These are phyloP conservation scores for Phytophthora pini DNA, from an alignment of 352 stramenopile species.

Conservation along the genomic window DNA sequence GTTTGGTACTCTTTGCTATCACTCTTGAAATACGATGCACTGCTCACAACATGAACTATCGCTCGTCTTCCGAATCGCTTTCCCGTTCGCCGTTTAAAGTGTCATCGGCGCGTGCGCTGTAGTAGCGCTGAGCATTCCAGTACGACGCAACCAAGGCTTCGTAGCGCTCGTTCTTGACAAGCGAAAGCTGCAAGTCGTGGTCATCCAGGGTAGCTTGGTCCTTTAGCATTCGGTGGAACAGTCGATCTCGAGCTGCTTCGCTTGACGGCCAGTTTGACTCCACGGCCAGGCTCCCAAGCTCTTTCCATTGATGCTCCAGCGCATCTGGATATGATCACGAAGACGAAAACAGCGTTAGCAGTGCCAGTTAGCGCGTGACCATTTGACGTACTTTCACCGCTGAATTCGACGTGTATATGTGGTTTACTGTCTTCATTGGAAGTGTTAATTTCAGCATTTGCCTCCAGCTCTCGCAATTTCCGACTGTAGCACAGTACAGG, in stretches of 20 bases:
- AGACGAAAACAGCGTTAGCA: not conserved
- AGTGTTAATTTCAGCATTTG: slow-evolving; percentile 14
- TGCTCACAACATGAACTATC: slow-evolving; percentile 15
- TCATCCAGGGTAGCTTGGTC: slow-evolving; percentile 55
- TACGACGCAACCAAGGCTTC: slow-evolving; percentile 57
- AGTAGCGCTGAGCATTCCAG: slow-evolving; percentile 45
- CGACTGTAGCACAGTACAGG: slow-evolving; percentile 11
- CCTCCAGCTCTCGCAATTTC: slow-evolving; percentile 29
- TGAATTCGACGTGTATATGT: slow-evolving; percentile 71
- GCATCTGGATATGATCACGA: slow-evolving; percentile 40
- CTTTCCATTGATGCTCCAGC: slow-evolving; percentile 66
- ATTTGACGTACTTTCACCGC: slow-evolving; percentile 60
- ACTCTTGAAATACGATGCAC: too few species aligned
- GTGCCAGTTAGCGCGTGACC: not conserved
- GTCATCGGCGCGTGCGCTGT: slow-evolving; percentile 23
- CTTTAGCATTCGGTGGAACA: slow-evolving; percentile 82
- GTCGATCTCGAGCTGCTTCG: slow-evolving; percentile 46
- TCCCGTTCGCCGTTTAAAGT: not conserved
- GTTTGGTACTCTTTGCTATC: too few species aligned
- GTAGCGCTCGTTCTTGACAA: slow-evolving; percentile 58
- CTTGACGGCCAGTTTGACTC: slow-evolving; percentile 60
- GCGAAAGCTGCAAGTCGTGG: slow-evolving; percentile 48
- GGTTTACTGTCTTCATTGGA: slow-evolving; percentile 17
- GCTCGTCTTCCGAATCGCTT: slow-evolving; percentile 16
- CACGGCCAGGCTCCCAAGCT: slow-evolving; percentile 57